phyloP scores from a whole-genome alignment of 805 yeast species.

The Wickerhamiella domercqiae region DNA sequence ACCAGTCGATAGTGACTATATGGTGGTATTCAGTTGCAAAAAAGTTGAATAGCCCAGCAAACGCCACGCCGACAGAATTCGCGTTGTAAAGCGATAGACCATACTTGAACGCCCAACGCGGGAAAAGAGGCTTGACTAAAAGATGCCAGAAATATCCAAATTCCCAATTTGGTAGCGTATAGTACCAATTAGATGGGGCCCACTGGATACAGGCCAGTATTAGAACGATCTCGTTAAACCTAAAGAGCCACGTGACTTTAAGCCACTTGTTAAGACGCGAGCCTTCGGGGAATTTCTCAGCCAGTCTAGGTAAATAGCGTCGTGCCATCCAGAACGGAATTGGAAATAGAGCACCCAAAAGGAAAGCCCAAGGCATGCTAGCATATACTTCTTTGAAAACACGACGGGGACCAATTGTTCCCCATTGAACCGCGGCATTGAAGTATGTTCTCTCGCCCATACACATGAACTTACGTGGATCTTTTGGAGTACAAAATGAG shows the following conservation, averaged over 20 bases:
- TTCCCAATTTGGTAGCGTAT: constrained; percentile 22
- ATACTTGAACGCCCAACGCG: constrained; percentile 40
- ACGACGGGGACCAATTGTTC: constrained; percentile 32
- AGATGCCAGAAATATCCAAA: constrained; percentile 30
- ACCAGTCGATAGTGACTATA: constrained; percentile 35
- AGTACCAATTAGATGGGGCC: constrained; percentile 17
- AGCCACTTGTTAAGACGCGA: constrained; percentile 4
- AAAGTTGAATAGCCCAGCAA: constrained; percentile 41
- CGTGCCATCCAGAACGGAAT: constrained; percentile 18
- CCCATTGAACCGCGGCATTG: constrained; percentile 31
- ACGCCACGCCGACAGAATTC: constrained; percentile 46
- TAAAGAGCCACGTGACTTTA: neutral
- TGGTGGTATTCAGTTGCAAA: constrained; percentile 33
- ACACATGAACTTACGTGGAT: constrained; percentile 29
- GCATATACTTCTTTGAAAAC: constrained; percentile 9
- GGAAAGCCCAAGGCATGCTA: constrained; percentile 31
- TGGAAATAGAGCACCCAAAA: constrained; percentile 26
- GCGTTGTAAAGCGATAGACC: constrained; percentile 39
- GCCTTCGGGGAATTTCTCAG: constrained; percentile 12
- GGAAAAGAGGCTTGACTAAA: constrained; percentile 31
- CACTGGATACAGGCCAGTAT: constrained; percentile 3
- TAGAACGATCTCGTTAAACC: neutral
- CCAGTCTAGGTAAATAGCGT: constrained; percentile 10
- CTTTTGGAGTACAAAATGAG: constrained; percentile 31
- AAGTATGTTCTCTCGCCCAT: constrained; percentile 30